Percentiles rank a stretch among this genome's conserved stretches.
These are phyloP conservation scores for Dacryopinax primogenitus DNA, from an alignment of 768 basidiomycete species.

Conservation along the genomic window DNA sequence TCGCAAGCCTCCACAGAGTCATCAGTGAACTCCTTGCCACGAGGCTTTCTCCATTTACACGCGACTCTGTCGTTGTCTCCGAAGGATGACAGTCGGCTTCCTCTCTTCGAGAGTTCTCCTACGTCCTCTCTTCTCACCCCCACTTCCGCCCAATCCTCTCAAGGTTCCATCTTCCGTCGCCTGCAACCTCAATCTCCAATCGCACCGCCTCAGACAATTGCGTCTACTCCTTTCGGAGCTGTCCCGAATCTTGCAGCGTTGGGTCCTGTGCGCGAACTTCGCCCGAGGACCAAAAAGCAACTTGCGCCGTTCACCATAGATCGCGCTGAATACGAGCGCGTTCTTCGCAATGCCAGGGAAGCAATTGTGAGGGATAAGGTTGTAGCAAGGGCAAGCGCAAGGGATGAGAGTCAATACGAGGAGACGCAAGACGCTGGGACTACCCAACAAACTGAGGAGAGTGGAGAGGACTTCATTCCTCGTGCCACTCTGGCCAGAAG, in stretches of 20 bases:
- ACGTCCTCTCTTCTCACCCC: background rate
- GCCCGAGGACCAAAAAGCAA: conserved; percentile 2
- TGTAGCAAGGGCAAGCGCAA: background rate
- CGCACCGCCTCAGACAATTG: background rate
- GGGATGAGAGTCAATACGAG: conserved; percentile 4
- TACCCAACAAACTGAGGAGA: background rate
- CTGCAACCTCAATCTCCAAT: background rate
- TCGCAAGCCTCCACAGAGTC: too few species aligned
- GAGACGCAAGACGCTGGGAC: background rate
- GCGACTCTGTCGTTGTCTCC: too few species aligned
- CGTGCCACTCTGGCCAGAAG: background rate
- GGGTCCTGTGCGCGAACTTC: background rate
- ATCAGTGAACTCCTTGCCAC: too few species aligned
- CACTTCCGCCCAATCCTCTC: background rate
- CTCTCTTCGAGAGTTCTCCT: background rate
- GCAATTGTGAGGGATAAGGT: background rate
- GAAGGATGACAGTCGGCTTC: background rate
- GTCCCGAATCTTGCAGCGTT: background rate
- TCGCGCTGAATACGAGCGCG: background rate
- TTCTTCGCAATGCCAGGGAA: background rate
- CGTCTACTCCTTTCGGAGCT: background rate
- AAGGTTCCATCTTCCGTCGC: background rate
- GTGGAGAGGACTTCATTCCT: background rate
- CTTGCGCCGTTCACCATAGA: background rate
- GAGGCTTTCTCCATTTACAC: too few species aligned